These are phyloP conservation scores for Strobilomyces confusus DNA, from an alignment of 768 basidiomycete genomes.

Conservation along the genomic window DNA sequence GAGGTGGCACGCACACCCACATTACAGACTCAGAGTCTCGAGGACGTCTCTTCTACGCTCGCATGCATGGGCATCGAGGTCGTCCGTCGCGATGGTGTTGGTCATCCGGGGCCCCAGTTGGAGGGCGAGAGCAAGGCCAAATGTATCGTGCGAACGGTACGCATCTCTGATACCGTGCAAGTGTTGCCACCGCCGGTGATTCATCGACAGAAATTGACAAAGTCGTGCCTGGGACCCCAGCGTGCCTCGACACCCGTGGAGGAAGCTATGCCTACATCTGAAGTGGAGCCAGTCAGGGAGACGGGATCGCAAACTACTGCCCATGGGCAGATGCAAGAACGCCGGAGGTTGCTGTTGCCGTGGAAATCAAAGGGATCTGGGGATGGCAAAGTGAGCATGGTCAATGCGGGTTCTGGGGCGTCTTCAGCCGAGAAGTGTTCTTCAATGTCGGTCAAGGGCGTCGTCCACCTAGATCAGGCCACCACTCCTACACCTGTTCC, in stretches of 20 bases:
- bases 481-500: neutral
- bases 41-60: constrained; percentile 20
- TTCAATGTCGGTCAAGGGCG: neutral
- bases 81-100: neutral
- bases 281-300: neutral
- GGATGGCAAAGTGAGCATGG: neutral
- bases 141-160: constrained; percentile 22
- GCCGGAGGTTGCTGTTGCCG: constrained; percentile 19
- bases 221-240: constrained; percentile 7
- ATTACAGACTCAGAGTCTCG: constrained; percentile 22
- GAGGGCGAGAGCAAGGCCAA: constrained; percentile 5
- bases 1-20: neutral
- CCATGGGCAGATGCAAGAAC: constrained; percentile 6
- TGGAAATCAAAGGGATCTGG: constrained; percentile 19
- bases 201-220: constrained; percentile 23
- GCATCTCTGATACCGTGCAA: constrained; percentile 24
- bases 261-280: neutral
- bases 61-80: constrained; percentile 18
- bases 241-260: neutral
- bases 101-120: neutral
- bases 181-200: constrained; percentile 13
- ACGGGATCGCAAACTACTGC: neutral
- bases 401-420: neutral
- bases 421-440: neutral
- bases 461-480: neutral